Conservation (phyloP, 805 yeast genomes). For the Candida sonorensis region DNA sequence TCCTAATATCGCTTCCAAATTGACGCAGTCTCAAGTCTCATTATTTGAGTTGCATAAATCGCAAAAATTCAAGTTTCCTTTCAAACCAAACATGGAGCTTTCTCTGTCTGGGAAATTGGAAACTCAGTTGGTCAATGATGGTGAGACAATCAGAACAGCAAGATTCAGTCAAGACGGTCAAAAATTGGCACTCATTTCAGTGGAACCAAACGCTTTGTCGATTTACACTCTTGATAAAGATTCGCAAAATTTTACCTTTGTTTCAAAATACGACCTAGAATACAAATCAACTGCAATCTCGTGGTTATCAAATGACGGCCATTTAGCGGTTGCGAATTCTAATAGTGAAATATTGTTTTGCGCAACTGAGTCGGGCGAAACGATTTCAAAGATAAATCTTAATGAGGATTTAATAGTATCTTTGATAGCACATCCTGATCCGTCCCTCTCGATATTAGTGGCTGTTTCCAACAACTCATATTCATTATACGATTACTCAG, state of each 20-base stretch:
- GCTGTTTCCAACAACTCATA: neutral
- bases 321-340: no score
- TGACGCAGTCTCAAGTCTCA: constrained; percentile 12
- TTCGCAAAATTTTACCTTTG: no score
- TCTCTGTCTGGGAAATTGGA: neutral
- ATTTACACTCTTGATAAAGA: no score
- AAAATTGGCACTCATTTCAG: no score
- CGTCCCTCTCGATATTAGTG: neutral
- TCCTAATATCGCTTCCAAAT: constrained; percentile 2
- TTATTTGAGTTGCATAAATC: constrained; percentile 17
- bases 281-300: no score
- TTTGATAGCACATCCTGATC: constrained; percentile 1
- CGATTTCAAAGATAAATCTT: no score
- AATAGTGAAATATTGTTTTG: neutral
- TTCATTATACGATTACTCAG: neutral
- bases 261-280: no score
- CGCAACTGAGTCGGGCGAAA: neutral
- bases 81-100: constrained; percentile 1
- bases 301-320: no score
- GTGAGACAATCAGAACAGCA: no score
- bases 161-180: no score
- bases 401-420: neutral
- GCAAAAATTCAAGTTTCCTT: constrained; percentile 12
- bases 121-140: neutral
- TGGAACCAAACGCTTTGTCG: no score